These are phyloP conservation scores for Apodospora peruviana DNA, from an alignment of 495 filamentous ascomycete species.

Conservation along the genomic window DNA sequence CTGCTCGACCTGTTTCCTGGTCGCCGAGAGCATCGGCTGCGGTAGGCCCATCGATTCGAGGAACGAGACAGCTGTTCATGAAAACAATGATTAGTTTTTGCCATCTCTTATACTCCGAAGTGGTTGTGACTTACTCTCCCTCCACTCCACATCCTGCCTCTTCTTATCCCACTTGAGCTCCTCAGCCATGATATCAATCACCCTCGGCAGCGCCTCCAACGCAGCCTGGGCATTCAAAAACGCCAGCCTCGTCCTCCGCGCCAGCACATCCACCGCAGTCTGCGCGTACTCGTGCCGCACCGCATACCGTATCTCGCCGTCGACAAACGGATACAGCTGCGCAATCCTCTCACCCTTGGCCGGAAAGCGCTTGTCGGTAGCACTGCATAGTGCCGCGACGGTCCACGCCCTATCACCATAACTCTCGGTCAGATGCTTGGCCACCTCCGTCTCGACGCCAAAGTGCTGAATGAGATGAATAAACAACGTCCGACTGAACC, in stretches of 20 bases:
- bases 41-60: slow-evolving; percentile 85
- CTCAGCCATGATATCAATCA: slow-evolving; percentile 91
- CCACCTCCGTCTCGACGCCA: slow-evolving; percentile 91
- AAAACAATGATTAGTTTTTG: slow-evolving; percentile 3
- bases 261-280: slow-evolving; percentile 87
- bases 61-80: slow-evolving; percentile 52
- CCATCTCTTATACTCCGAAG: background rate
- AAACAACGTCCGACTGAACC: slow-evolving; percentile 91
- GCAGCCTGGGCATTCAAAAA: slow-evolving; percentile 96
- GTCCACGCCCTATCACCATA: slow-evolving; percentile 97
- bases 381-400: slow-evolving; percentile 76
- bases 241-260: slow-evolving; percentile 78
- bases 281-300: slow-evolving; percentile 90
- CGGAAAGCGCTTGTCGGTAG: slow-evolving; percentile 81
- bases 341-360: slow-evolving; percentile 80
- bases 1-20: slow-evolving; percentile 70
- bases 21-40: slow-evolving; percentile 63
- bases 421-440: slow-evolving; percentile 79
- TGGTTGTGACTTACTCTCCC: slow-evolving; percentile 48
- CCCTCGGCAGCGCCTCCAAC: slow-evolving; percentile 76
- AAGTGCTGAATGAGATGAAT: slow-evolving; percentile 98
- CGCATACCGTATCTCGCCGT: slow-evolving; percentile 90
- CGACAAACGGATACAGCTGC: slow-evolving; percentile 86
- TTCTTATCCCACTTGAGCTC: slow-evolving; percentile 77
- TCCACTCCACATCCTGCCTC: slow-evolving; percentile 81